phyloP scores from a whole-genome alignment of 2,329 filamentous ascomycete species.

The Colletotrichum navitas region DNA sequence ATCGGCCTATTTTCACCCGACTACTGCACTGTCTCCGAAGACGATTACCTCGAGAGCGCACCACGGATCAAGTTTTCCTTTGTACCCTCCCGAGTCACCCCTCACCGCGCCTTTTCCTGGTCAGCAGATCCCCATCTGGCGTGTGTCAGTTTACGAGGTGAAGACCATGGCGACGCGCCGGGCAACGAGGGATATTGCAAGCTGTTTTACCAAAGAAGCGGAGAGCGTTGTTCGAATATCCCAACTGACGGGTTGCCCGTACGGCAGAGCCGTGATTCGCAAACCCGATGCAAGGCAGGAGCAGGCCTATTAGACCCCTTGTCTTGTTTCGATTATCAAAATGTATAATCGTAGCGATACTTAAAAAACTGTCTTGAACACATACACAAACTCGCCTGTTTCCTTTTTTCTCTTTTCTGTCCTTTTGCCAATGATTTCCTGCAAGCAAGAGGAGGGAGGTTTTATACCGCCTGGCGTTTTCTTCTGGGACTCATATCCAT shows the following conservation, averaged over 20 bases:
- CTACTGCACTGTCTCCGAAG: constrained; percentile 18
- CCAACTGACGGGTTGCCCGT: background rate
- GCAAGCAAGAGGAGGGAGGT: background rate
- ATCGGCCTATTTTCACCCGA: constrained; percentile 32
- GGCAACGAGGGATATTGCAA: background rate
- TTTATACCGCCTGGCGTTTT: constrained; percentile 3
- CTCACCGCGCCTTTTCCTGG: constrained; percentile 4
- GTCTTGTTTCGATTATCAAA: constrained; percentile 28
- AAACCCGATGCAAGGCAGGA: background rate
- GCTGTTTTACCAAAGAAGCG: constrained; percentile 7
- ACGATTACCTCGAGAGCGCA: constrained; percentile 32
- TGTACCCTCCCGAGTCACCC: constrained; percentile 21
- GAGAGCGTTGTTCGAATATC: constrained; percentile 23
- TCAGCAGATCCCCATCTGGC: constrained; percentile 19
- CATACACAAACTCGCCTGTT: background rate
- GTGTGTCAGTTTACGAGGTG: constrained; percentile 16
- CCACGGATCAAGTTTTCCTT: constrained; percentile 27
- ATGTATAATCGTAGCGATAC: constrained; percentile 41
- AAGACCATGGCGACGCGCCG: constrained; percentile 7
- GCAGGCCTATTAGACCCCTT: background rate
- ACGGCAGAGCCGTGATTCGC: constrained; percentile 31
- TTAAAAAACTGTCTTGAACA: constrained; percentile 12
- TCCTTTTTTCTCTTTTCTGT: no score
- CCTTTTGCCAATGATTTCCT: background rate
- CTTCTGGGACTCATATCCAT: background rate